These are phyloP conservation scores for Salix exigua DNA, from an alignment of 345 rosid genomes.

Conservation along the genomic window DNA sequence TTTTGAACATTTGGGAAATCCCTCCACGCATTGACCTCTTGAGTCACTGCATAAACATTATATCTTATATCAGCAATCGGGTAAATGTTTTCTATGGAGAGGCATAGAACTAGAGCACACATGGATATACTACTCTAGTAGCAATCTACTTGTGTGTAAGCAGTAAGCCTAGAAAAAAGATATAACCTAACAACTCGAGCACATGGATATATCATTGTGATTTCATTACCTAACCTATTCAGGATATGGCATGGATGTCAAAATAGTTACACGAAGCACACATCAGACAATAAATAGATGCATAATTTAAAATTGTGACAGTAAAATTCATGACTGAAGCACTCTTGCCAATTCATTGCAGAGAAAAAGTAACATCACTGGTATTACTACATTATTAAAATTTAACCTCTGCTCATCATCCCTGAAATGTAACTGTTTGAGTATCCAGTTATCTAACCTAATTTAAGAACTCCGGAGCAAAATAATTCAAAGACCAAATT, in stretches of 20 bases:
- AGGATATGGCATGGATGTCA: neutral
- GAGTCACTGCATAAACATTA: constrained; percentile 42
- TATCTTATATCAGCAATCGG: constrained; percentile 37
- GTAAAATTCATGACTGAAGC: neutral
- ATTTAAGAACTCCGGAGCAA: neutral
- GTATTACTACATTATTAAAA: neutral
- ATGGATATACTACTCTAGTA: constrained; percentile 14
- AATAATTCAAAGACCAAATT: neutral
- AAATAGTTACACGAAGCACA: neutral
- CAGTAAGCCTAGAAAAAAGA: neutral
- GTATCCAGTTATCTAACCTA: neutral
- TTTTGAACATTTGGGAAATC: constrained; percentile 29
- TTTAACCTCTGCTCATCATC: neutral
- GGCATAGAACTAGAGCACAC: constrained; percentile 26
- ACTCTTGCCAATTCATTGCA: neutral
- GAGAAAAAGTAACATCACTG: neutral
- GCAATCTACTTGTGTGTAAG: constrained; percentile 14
- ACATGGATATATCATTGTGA: neutral
- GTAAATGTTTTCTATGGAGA: constrained; percentile 32
- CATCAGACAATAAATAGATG: neutral
- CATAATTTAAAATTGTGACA: neutral
- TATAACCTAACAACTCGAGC: constrained; percentile 4
- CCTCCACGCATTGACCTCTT: constrained; percentile 37
- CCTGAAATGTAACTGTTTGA: neutral
- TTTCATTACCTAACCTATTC: neutral